These are phyloP conservation scores for Dryas integrifolia DNA, from an alignment of 331 rosid species.

Conservation along the genomic window DNA sequence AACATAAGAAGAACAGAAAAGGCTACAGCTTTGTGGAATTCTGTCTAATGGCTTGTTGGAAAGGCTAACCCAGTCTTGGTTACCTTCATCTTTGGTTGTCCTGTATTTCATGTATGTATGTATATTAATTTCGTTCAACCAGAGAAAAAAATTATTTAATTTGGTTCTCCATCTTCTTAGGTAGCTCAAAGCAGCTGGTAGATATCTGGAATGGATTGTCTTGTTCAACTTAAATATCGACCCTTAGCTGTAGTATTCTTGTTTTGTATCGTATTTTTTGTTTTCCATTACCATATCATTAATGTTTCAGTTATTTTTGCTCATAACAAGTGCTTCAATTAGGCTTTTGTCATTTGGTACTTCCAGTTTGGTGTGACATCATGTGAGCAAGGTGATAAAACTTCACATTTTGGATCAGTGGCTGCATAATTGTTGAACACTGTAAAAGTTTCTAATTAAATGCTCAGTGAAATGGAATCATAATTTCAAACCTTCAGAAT, in stretches of 20 bases:
- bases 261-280: not conserved
- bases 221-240: slow-evolving; percentile 7
- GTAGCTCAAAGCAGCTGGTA: slow-evolving; percentile 15
- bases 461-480: no score
- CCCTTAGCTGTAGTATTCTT: slow-evolving; percentile 1
- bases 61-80: slow-evolving; percentile 8
- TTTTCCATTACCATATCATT: not conserved
- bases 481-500: no score
- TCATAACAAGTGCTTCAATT: not conserved
- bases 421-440: no score
- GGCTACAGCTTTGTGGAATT: not conserved
- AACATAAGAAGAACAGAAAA: not conserved
- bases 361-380: no score
- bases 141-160: not conserved
- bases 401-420: no score
- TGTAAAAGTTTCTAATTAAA: no score
- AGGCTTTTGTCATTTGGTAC: no score
- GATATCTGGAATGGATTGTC: not conserved
- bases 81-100: slow-evolving; percentile 25
- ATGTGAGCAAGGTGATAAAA: no score
- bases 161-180: not conserved
- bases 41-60: slow-evolving; percentile 27
- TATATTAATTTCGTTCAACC: slow-evolving; percentile 27
- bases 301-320: not conserved
- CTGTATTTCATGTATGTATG: slow-evolving; percentile 24